These are phyloP conservation scores for Aureobasidium sp. DNA, from an alignment of 2,329 filamentous ascomycete genomes.

Conservation along the genomic window DNA sequence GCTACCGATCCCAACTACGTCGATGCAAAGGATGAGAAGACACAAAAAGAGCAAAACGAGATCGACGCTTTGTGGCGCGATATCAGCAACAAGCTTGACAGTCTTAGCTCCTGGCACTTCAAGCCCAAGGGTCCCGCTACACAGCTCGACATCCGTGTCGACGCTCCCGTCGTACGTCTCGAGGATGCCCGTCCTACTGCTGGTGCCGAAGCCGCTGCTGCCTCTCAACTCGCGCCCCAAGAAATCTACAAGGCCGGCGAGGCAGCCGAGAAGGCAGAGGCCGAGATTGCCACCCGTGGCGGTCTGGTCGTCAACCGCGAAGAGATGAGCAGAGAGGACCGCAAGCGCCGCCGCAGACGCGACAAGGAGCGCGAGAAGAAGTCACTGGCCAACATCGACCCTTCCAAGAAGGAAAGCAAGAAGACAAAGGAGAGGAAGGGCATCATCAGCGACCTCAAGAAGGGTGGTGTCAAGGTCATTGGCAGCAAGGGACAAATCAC, in stretches of 20 bases:
- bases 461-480: slow-evolving; percentile 85
- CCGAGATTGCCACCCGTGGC: slow-evolving; percentile 59
- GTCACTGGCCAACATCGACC: slow-evolving; percentile 45
- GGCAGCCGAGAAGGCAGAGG: slow-evolving; percentile 46
- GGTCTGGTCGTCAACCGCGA: slow-evolving; percentile 72
- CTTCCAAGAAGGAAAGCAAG: slow-evolving; percentile 46
- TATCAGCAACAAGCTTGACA: slow-evolving; percentile 72
- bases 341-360: slow-evolving; percentile 59
- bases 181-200: slow-evolving; percentile 89
- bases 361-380: slow-evolving; percentile 78
- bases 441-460: slow-evolving; percentile 63
- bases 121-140: slow-evolving; percentile 78
- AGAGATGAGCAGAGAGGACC: slow-evolving; percentile 85
- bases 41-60: slow-evolving; percentile 68
- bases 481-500: slow-evolving; percentile 81
- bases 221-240: slow-evolving; percentile 79
- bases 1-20: slow-evolving; percentile 69
- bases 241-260: slow-evolving; percentile 84
- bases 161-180: slow-evolving; percentile 87
- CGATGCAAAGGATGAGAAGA: slow-evolving; percentile 74
- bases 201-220: slow-evolving; percentile 62
- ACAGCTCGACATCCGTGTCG: slow-evolving; percentile 77
- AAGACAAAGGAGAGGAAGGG: slow-evolving; percentile 53
- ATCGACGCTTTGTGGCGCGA: slow-evolving; percentile 78
- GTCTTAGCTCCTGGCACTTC: slow-evolving; percentile 90